phyloP scores from a whole-genome alignment of 2,329 filamentous ascomycete species.

The Phaeosphaeriaceae sp. region DNA sequence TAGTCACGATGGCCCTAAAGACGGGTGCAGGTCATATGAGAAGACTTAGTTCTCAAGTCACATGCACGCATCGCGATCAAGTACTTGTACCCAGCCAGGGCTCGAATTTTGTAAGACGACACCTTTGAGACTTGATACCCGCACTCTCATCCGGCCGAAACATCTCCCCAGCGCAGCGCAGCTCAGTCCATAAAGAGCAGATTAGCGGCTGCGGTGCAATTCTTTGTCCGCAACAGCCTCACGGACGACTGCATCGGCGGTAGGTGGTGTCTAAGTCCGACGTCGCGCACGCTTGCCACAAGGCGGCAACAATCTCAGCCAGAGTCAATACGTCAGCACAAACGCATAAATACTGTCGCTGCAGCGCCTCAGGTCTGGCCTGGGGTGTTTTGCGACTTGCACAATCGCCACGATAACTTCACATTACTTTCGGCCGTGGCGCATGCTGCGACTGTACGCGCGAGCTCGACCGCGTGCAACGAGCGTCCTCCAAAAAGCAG shows the following conservation, averaged over 20 bases:
- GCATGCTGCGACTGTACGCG: slow-evolving; percentile 41
- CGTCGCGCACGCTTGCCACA: slow-evolving; percentile 1
- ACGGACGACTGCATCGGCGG: neutral
- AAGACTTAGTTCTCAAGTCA: neutral
- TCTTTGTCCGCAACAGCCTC: slow-evolving; percentile 11
- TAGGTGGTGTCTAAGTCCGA: slow-evolving; percentile 15
- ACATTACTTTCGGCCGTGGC: slow-evolving; percentile 34
- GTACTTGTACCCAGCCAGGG: no score
- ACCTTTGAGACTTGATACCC: neutral
- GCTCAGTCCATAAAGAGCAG: no score
- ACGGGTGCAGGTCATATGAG: neutral
- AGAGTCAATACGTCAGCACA: slow-evolving; percentile 31
- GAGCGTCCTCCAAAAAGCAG: slow-evolving; percentile 31
- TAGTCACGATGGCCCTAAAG: neutral
- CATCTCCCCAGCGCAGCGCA: no score
- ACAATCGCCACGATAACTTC: slow-evolving; percentile 45
- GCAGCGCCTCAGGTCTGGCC: slow-evolving; percentile 25
- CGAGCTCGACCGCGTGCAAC: slow-evolving; percentile 27
- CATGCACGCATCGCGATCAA: neutral
- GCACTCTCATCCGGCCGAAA: neutral
- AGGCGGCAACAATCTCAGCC: slow-evolving; percentile 4
- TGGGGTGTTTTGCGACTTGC: slow-evolving; percentile 22
- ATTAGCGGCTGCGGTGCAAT: slow-evolving; percentile 10
- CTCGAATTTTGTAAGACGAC: neutral
- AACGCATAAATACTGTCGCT: slow-evolving; percentile 17